Base-by-base conservation (phyloP, 2,329 filamentous ascomycete species). In the Talaromyces piceae region DNA sequence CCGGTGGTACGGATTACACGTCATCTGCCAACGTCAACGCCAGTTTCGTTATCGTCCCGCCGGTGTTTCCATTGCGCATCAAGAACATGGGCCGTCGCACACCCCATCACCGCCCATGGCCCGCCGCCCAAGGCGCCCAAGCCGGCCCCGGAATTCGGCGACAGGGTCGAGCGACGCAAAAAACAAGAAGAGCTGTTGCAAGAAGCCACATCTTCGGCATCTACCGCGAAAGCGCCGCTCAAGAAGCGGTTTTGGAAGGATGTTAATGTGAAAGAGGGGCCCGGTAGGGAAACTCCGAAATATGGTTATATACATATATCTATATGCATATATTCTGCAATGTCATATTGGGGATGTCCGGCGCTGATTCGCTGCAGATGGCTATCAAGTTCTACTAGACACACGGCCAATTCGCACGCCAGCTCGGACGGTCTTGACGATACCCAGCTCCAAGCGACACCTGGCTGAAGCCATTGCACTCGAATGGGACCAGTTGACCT, bases 401-500 rank as follows among this genome's bases (percentile, higher is more conserved):
- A 69, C 75, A 22, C 80, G 90, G 23, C 83, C 90, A 3, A 81
- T 98, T 54, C 84, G 91, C 55, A 89, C 87, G 47, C 87, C 85
- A 0, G 58, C 75, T 6, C 83, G 83, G 49, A 89, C 91, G 64
- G 75, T 88, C 56, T 75, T 98, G 60, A 80, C 78, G 1, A 63
- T 97, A 25, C 91, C 93, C 0, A 61, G 73, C 1, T 79, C 78
- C 51, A 97, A 96, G 72, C 83, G 83, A 27, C 80, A 89, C 62
- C 84, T 97, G 33, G 91, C 91, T 22, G 78, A 84, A 41, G 88
- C 88, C 51, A 83, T 98, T 56, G 93, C 91, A 3, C 73, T 94
- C 41, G 93, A 98, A 74, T 98, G 93, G 93, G 91, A 96, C 66
- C 77, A 86, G 45, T 79, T 98, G 54, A 79, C 84, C 22, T 87